phyloP scores from a whole-genome alignment of 2,329 filamentous ascomycete species.

The Xylariales sp. region DNA sequence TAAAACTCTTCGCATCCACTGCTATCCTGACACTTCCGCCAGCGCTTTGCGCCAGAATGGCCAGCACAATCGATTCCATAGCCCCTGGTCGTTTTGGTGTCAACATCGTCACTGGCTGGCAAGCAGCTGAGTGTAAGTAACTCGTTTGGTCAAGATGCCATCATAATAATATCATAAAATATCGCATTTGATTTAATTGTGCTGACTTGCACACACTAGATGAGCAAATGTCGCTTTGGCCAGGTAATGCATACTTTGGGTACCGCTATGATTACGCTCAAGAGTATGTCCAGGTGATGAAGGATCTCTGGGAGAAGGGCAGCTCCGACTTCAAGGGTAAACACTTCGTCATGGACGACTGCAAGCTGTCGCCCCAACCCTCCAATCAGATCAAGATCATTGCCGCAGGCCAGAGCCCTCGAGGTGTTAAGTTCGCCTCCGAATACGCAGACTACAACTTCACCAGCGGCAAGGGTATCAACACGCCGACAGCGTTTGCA shows the following conservation, averaged over 20 bases:
- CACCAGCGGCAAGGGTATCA: slow-evolving; percentile 15
- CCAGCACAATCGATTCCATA: slow-evolving; percentile 19
- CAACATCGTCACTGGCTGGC: slow-evolving; percentile 24
- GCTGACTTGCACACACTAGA: no score
- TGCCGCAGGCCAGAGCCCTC: slow-evolving; percentile 13
- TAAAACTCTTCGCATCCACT: slow-evolving; percentile 22
- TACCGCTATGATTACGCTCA: slow-evolving; percentile 23
- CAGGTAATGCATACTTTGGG: slow-evolving; percentile 22
- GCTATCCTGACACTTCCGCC: slow-evolving; percentile 21
- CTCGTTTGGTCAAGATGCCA: no score
- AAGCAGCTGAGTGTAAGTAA: slow-evolving; percentile 17
- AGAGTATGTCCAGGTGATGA: slow-evolving; percentile 26
- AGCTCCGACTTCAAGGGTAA: slow-evolving; percentile 12
- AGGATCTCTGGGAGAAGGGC: slow-evolving; percentile 25
- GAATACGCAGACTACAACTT: slow-evolving; percentile 28
- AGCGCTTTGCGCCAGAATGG: slow-evolving; percentile 19
- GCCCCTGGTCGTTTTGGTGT: slow-evolving; percentile 20
- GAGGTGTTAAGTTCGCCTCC: slow-evolving; percentile 26
- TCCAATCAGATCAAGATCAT: slow-evolving; percentile 8
- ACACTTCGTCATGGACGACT: slow-evolving; percentile 27
- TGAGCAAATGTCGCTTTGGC: slow-evolving; percentile 22
- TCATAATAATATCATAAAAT: no score
- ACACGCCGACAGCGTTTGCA: slow-evolving; percentile 8
- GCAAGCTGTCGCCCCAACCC: slow-evolving; percentile 21
- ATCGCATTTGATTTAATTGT: no score